Conservation (phyloP, 1,284 basidiomycete species). For the Flammula alnicola region DNA sequence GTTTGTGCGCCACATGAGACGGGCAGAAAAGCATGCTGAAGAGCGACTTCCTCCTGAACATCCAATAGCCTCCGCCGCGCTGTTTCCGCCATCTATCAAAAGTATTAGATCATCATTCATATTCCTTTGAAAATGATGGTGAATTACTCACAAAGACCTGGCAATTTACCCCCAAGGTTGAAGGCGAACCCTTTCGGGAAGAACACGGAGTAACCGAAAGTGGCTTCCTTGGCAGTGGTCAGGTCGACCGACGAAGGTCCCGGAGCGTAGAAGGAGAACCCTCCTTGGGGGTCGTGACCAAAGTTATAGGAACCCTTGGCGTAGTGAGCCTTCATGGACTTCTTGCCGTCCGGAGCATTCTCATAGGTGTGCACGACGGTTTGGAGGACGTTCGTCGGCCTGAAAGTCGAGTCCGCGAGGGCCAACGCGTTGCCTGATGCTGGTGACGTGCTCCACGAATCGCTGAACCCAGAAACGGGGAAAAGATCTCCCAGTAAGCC, state of each 20-base stretch:
- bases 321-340: slow-evolving; percentile 56
- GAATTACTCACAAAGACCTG: slow-evolving; percentile 53
- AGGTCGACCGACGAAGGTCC: slow-evolving; percentile 49
- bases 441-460: slow-evolving; percentile 50
- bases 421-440: slow-evolving; percentile 38
- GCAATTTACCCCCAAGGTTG: slow-evolving; percentile 56
- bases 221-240: slow-evolving; percentile 53
- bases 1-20: slow-evolving; percentile 58
- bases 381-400: slow-evolving; percentile 41
- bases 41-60: slow-evolving; percentile 60
- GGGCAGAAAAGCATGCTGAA: slow-evolving; percentile 54
- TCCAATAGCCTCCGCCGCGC: slow-evolving; percentile 40
- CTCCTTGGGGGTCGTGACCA: slow-evolving; percentile 52
- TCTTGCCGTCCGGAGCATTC: slow-evolving; percentile 50
- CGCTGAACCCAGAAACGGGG: slow-evolving; percentile 39
- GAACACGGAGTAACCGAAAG: slow-evolving; percentile 65
- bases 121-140: neutral
- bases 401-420: slow-evolving; percentile 49
- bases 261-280: slow-evolving; percentile 64
- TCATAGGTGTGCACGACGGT: slow-evolving; percentile 46
- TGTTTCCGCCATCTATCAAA: slow-evolving; percentile 54
- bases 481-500: slow-evolving; percentile 44
- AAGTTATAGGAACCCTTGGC: slow-evolving; percentile 63
- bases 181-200: slow-evolving; percentile 59
- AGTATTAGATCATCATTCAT: slow-evolving; percentile 11